Conservation (phyloP, 345 rosid genomes). For the Syzygium aromaticum region DNA sequence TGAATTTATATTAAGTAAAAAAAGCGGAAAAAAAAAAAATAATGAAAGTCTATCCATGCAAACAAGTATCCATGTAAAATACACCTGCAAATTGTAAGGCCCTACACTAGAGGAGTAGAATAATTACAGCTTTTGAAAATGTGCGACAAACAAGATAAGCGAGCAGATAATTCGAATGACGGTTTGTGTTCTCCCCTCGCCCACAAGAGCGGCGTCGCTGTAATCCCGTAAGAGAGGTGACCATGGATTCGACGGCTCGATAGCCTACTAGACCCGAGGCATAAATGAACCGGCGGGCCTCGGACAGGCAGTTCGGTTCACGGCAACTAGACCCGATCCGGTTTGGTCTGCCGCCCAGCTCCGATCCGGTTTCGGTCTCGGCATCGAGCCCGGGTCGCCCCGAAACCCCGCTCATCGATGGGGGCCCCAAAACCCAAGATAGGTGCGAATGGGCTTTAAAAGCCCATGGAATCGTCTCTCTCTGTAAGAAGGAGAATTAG, state of each 20-base stretch:
- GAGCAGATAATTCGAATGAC: background rate
- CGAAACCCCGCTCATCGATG: background rate
- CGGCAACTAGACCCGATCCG: background rate
- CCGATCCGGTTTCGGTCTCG: background rate
- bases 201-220: background rate
- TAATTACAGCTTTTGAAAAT: background rate
- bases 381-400: background rate
- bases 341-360: background rate
- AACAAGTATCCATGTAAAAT: background rate
- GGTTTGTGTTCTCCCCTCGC: background rate
- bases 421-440: background rate
- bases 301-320: background rate
- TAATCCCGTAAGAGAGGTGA: background rate
- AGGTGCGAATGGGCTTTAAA: background rate
- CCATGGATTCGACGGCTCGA: background rate
- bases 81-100: background rate
- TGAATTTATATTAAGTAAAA: background rate
- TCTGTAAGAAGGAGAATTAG: background rate
- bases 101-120: background rate
- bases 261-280: background rate
- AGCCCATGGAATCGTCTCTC: background rate
- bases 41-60: background rate
- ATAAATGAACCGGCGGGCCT: background rate
- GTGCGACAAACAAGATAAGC: fast-evolving
- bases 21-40: fast-evolving